phyloP scores from a whole-genome alignment of 352 stramenopile species.

The Phytophthora lateralis region DNA sequence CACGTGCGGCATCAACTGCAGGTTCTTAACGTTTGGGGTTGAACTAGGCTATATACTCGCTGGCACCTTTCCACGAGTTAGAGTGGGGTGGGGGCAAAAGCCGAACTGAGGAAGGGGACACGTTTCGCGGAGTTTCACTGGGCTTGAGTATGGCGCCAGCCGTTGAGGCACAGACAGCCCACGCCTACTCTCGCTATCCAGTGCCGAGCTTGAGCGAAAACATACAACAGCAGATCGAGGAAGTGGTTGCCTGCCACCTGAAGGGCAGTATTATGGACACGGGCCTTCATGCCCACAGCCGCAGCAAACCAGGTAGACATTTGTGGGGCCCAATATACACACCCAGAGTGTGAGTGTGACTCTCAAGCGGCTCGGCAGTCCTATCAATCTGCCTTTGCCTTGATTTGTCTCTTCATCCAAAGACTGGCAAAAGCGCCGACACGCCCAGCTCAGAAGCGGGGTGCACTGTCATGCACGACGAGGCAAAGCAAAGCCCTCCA shows the following conservation, averaged over 20 bases:
- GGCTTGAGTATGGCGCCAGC: constrained; percentile 32
- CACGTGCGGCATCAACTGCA: constrained; percentile 47
- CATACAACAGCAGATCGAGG: constrained; percentile 5
- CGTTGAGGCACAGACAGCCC: constrained; percentile 31
- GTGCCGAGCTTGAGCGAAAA: too few species aligned
- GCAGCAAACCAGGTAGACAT: not conserved
- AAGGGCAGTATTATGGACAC: constrained; percentile 14
- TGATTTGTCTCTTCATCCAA: constrained; percentile 29
- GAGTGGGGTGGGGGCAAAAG: constrained; percentile 27
- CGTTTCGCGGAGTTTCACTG: constrained; percentile 23
- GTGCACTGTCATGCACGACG: too few species aligned
- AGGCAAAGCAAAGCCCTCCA: too few species aligned
- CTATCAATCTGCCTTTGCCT: not conserved
- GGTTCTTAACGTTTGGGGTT: not conserved
- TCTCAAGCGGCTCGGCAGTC: too few species aligned
- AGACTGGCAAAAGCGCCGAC: constrained; percentile 11
- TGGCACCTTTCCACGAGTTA: not conserved
- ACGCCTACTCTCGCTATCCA: not conserved
- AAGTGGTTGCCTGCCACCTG: constrained; percentile 13
- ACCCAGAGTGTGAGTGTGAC: not conserved
- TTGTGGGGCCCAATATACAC: not conserved
- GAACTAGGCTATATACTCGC: constrained; percentile 17
- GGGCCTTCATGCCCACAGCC: constrained; percentile 1
- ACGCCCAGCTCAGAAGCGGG: constrained; percentile 28
- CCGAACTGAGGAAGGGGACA: constrained; percentile 28